phyloP scores from a whole-genome alignment of 257 asterid species.

The Solanum sejunctum region DNA sequence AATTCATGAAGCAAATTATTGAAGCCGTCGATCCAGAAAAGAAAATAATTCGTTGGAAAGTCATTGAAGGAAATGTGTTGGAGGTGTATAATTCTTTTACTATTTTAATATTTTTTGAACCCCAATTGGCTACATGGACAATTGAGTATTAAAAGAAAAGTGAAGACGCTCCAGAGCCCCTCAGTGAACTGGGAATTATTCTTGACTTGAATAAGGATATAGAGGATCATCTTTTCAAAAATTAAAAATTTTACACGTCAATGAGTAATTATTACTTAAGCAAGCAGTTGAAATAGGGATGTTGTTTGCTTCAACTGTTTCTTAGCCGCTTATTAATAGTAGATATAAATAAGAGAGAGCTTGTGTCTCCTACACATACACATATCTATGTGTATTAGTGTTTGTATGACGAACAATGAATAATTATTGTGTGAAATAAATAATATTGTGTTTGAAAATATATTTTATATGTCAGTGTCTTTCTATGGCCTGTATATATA shows the following conservation, averaged over 20 bases:
- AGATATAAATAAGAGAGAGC: too few species aligned
- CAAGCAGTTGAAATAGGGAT: too few species aligned
- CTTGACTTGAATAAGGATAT: background rate
- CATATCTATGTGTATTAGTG: background rate
- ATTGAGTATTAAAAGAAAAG: slow-evolving; percentile 7
- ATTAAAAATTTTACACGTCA: background rate
- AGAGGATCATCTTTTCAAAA: background rate
- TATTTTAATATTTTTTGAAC: background rate
- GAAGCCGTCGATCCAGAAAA: background rate
- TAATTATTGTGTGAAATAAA: background rate
- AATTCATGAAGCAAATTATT: background rate
- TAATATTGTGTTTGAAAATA: background rate
- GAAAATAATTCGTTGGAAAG: background rate
- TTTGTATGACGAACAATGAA: background rate
- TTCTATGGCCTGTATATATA: too few species aligned
- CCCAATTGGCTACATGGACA: background rate
- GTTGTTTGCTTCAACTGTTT: too few species aligned
- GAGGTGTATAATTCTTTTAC: background rate
- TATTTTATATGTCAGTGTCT: background rate
- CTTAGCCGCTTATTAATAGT: too few species aligned
- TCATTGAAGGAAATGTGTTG: background rate
- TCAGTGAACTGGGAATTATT: background rate
- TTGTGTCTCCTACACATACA: too few species aligned
- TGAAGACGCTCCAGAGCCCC: background rate
- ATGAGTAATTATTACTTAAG: too few species aligned